phyloP scores from a whole-genome alignment of 768 basidiomycete genomes.

The Termitomyces bulborhizus region DNA sequence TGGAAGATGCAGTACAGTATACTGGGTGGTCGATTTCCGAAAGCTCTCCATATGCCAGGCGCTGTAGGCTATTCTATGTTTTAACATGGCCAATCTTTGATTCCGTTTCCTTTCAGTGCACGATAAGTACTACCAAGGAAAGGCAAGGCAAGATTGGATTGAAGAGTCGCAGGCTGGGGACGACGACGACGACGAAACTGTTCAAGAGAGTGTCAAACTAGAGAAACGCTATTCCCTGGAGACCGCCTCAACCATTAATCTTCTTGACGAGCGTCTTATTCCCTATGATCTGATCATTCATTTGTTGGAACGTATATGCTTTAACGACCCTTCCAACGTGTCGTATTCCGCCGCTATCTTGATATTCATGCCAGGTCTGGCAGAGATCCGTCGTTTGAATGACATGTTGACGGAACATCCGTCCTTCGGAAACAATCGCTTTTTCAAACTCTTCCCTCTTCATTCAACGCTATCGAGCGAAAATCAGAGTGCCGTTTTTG shows the following conservation, averaged over 20 bases:
- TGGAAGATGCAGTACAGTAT: slow-evolving; percentile 88
- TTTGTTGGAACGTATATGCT: slow-evolving; percentile 79
- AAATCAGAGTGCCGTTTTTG: slow-evolving; percentile 86
- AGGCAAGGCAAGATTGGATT: slow-evolving; percentile 67
- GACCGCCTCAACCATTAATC: slow-evolving; percentile 74
- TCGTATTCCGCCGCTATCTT: slow-evolving; percentile 75
- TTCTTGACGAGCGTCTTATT: slow-evolving; percentile 82
- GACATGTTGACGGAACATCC: slow-evolving; percentile 77
- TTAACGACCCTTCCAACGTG: slow-evolving; percentile 45
- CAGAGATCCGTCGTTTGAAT: slow-evolving; percentile 84
- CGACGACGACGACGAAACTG: slow-evolving; percentile 59
- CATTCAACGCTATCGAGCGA: slow-evolving; percentile 94
- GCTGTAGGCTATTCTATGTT: slow-evolving; percentile 37
- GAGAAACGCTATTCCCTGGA: slow-evolving; percentile 77
- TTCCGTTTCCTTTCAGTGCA: slow-evolving; percentile 34
- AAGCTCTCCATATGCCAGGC: slow-evolving; percentile 73
- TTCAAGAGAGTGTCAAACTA: slow-evolving; percentile 40
- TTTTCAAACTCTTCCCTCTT: slow-evolving; percentile 76
- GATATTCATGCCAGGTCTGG: slow-evolving; percentile 92
- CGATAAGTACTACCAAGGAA: slow-evolving; percentile 59
- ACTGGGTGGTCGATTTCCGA: slow-evolving; percentile 76
- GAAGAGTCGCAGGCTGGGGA: slow-evolving; percentile 60
- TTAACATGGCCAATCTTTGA: not conserved
- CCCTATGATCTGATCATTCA: slow-evolving; percentile 87
- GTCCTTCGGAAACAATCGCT: slow-evolving; percentile 52